Evolutionary conservation across 148 eudicot species (phyloP), one percentile per base, ranked within the genome.

Genomic region (Limonium bicolor): DNA sequence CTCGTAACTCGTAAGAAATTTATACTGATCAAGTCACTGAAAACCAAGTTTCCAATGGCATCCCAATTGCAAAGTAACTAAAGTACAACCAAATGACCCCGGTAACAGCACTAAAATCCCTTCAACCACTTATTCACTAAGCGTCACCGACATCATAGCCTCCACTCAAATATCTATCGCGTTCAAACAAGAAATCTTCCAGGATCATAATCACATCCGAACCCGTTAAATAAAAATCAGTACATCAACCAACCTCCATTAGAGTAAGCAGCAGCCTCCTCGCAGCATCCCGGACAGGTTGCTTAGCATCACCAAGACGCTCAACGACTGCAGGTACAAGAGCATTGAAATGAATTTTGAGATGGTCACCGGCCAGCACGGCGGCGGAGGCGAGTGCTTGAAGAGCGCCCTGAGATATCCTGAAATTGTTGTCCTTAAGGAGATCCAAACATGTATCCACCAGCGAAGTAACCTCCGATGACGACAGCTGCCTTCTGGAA

Each of bases 211-310:
- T n/a, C n/a, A n/a, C n/a, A n/a, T n/a, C n/a, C n/a, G n/a, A n/a
- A n/a, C n/a, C n/a, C n/a, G n/a, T n/a, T n/a, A n/a, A n/a, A n/a
- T n/a, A n/a, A n/a, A n/a, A n/a, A n/a, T n/a, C n/a, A n/a, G n/a
- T n/a, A n/a, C n/a, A n/a, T n/a, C n/a, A n/a, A n/a, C n/a, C 7
- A 46, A 88, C 97, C 97, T 88, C 86, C 97, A 88, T 88, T 23
- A 88, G 93, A 65, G 97, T 88, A 38, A 88, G 67, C 50, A 88
- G 46, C 0, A 88, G 65, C 4, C 87, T 72, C 25, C 95, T 55
- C 0, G 97, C 87, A 1, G 95, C 93, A 27, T 88, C 97, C 2
- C 97, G 65, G 42, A 88, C 97, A 3, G 97, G 97, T 76, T 88
- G 94, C 37, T 88, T 88, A 13, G 60, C 68, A 39, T 88, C 97